Base-by-base conservation (phyloP, 208 protist genomes). In the Porcisia deanei region DNA sequence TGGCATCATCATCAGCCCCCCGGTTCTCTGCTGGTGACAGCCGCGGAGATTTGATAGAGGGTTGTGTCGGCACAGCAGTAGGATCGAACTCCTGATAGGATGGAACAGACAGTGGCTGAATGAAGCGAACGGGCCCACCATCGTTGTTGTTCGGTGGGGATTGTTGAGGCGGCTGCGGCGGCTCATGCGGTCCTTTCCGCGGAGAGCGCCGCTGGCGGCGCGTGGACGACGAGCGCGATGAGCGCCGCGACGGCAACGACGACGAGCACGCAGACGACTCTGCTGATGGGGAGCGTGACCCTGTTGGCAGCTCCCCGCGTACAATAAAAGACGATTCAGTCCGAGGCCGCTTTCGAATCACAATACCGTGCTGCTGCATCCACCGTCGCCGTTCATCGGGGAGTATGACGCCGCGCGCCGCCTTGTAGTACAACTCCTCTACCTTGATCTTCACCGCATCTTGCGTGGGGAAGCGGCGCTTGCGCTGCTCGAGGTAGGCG, bases 381-480 rank as follows among this genome's bases (percentile, higher is more conserved):
- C 91, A 97, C 20, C 91, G 85, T 7, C 91, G 85, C 7, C 87
- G 85, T 71, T 97, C 94, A 61, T 93, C 89, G 4, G 90, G 86
- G 16, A 97, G 73, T 60, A 86, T 74, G 12, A 86, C 89, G 14
- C 94, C 94, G 30, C 92, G 85, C 34, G 94, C 83, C 25, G 89
- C 91, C 76, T 92, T 91, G 80, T 96, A 96, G 73, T 93, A 94
- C 6, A 96, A 77, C 80, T 97, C 94, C 85, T 96, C 90, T 43
- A 96, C 89, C 77, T 95, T 95, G 18, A 79, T 59, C 72, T 91
- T 85, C 7, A 96, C 87, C 3, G 79, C 77, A 39, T 96, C 89
- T 57, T 92, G 76, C 18, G 94, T 96, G n/a, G 94, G 94, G 70
- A 94, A 97, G 73, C 91, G 91, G 10, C 68, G 34, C 47, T 77